These are phyloP conservation scores for Malbranchea zuffiana DNA, from an alignment of 2,329 filamentous ascomycete genomes.

Conservation along the genomic window DNA sequence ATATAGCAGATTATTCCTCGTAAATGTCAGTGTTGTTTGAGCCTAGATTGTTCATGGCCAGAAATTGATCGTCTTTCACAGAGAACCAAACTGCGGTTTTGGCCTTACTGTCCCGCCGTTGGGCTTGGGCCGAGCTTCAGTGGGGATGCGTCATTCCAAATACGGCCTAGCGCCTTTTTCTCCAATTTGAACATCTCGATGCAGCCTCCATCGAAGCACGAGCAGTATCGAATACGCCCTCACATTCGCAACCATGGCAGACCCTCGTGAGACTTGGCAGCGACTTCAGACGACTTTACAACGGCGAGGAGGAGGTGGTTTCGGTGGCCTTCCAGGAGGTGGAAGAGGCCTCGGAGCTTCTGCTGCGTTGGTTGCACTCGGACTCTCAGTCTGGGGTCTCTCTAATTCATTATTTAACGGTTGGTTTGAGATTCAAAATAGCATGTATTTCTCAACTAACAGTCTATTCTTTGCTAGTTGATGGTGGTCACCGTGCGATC, in stretches of 20 bases:
- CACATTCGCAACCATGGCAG: conserved; percentile 20
- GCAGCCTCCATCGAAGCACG: neutral
- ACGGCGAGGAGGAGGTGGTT: conserved; percentile 41
- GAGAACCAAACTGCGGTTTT: neutral
- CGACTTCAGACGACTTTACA: conserved; percentile 53
- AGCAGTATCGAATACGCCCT: neutral
- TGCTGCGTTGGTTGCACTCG: conserved; percentile 44
- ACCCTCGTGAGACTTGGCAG: conserved; percentile 57
- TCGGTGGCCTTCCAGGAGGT: conserved; percentile 44
- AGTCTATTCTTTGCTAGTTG: conserved; percentile 46
- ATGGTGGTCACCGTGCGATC: conserved; percentile 97
- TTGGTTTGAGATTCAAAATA: conserved; percentile 23
- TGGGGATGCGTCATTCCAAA: conserved; percentile 9
- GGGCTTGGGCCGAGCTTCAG: neutral
- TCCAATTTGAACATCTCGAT: conserved; percentile 11
- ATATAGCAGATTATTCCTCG: neutral
- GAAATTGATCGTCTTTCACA: neutral
- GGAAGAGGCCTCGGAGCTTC: conserved; percentile 45
- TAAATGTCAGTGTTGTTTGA: too few relatives aligned
- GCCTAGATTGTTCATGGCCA: too few relatives aligned
- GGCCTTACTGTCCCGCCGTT: too few relatives aligned
- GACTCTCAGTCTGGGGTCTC: conserved; percentile 30
- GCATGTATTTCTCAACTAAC: conserved; percentile 9
- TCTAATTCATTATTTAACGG: conserved; percentile 59
- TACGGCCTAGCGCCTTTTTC: conserved; percentile 14